Conservation (phyloP, 768 basidiomycete genomes). For the Mrakia blollopis region DNA sequence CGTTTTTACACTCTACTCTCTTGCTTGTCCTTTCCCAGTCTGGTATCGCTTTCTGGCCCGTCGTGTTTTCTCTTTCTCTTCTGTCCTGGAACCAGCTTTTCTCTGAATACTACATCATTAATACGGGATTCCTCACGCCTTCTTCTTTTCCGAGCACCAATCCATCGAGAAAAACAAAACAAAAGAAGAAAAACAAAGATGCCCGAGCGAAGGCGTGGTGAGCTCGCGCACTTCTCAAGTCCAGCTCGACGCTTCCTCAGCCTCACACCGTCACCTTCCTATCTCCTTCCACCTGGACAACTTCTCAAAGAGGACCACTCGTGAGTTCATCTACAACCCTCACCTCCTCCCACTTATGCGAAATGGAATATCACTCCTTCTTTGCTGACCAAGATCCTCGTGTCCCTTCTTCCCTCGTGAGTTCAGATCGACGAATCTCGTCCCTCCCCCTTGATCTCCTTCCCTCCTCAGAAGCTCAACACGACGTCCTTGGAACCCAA, state of each 20-base stretch:
- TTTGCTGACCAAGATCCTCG: neutral
- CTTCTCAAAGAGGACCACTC: neutral
- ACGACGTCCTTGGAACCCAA: neutral
- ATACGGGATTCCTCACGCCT: neutral
- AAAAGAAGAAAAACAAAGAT: neutral
- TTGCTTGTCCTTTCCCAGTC: neutral
- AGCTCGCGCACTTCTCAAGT: neutral
- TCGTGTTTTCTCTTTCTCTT: too few species aligned
- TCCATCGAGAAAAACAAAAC: neutral
- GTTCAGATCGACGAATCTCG: too few species aligned
- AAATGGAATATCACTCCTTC: neutral
- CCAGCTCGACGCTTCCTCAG: neutral
- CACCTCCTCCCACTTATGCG: neutral
- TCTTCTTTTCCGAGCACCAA: too few species aligned
- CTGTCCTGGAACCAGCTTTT: too few species aligned
- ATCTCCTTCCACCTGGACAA: neutral
- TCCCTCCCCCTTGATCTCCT: neutral
- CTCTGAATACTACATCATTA: neutral
- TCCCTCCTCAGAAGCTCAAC: neutral
- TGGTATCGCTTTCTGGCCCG: too few species aligned
- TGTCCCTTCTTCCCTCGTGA: neutral
- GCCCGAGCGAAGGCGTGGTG: neutral
- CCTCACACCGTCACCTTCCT: neutral
- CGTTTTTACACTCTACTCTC: neutral
- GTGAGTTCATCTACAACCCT: neutral